Base-by-base conservation (phyloP, 164 flowering plant genomes). In the Magnolia changhungtana region DNA sequence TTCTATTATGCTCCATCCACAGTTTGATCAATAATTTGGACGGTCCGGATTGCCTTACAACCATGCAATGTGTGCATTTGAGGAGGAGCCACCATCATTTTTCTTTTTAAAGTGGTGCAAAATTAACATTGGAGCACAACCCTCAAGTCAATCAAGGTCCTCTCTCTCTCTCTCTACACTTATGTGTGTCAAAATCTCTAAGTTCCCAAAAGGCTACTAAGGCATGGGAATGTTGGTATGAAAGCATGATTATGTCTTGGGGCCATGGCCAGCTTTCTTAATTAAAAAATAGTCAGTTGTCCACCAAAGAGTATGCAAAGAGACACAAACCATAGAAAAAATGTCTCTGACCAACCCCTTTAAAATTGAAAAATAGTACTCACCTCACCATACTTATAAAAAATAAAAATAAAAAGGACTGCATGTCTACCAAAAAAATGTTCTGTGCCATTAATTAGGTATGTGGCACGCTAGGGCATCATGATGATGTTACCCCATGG, bases 161-260 rank as follows among this genome's bases (percentile, higher is more conserved):
- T 76, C 73, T 37, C 67, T 61, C 70, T 63, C 69, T 71, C 74
- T 64, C 80, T 37, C 45, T 37, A 37, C 45, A 37, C 58, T 20
- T 21, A 65, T 24, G 68, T 20, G 37, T 65, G 50, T 29, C 24
- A n/a, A 20, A 64, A 21, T 8, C 23, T 55, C 67, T 27, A 8
- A 29, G 29, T 9, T 8, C 14, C 21, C 24, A 69, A 18, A 79
- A 78, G 75, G 80, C 72, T 71, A 79, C 72, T 63, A 49, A 77
- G 72, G 82, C 80, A 75, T 78, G 79, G 73, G 79, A 85, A 78
- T 59, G 77, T 63, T 80, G 72, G 76, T 61, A 85, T 80, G 70
- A 49, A 67, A 81, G 77, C 83, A 88, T 87, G 82, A 88, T 88
- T 82, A 55, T 69, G 72, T 59, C 72, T 63, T 50, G 58, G 74